phyloP scores from a whole-genome alignment of 148 eudicot genomes.

The Polygonum maritimum region DNA sequence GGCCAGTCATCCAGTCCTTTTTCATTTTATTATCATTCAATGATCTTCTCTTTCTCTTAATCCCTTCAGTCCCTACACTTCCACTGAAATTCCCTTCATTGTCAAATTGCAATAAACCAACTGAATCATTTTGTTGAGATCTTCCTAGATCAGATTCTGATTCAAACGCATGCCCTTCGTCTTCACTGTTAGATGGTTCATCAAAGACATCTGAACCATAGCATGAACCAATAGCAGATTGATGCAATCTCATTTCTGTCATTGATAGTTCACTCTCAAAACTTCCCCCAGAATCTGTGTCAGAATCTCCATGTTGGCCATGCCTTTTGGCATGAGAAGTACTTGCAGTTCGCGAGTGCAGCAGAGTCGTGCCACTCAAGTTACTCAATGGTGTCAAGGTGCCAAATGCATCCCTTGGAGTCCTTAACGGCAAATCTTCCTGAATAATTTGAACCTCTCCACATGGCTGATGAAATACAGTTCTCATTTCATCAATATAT shows the following conservation, averaged over 20 bases:
- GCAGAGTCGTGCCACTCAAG: conserved; percentile 18
- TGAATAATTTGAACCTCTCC: conserved; percentile 81
- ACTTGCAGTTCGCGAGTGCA: conserved; percentile 18
- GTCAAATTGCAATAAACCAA: conserved; percentile 19
- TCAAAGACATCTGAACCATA: conserved; percentile 29
- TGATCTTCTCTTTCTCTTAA: conserved; percentile 14
- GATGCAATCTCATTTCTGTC: conserved; percentile 64
- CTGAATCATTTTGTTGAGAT: conserved; percentile 21
- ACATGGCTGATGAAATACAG: conserved; percentile 39
- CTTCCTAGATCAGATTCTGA: conserved; percentile 26
- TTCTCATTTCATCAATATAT: conserved; percentile 14
- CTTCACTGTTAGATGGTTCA: conserved; percentile 58
- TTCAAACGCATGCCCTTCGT: conserved; percentile 37
- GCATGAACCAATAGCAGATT: conserved; percentile 42
- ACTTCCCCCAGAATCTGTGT: conserved; percentile 69
- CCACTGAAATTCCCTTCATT: conserved; percentile 21
- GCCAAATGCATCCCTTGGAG: conserved; percentile 84
- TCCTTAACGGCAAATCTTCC: conserved; percentile 79
- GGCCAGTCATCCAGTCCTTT: conserved; percentile 18
- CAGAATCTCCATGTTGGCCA: conserved; percentile 47
- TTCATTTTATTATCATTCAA: conserved; percentile 21
- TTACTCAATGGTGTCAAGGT: conserved; percentile 47
- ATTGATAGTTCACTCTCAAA: conserved; percentile 58
- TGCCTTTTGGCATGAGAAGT: conserved; percentile 23
- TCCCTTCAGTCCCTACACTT: conserved; percentile 20